Conservation (phyloP, 1,284 basidiomycete genomes). For the Pholiota adiposa region DNA sequence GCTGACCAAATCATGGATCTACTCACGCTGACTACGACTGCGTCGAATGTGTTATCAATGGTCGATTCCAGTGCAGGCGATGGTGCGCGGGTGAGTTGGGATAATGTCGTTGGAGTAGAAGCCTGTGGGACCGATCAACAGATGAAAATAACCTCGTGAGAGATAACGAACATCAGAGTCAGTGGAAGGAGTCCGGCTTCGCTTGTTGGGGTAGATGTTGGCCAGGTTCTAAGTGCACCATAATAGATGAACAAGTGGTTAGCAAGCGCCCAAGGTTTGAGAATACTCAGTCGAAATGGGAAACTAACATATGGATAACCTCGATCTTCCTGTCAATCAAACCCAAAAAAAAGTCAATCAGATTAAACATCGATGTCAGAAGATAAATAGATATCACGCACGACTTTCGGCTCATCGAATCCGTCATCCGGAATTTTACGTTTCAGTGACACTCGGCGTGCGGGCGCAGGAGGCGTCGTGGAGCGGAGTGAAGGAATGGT, state of each 20-base stretch:
- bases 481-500: background rate
- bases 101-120: background rate
- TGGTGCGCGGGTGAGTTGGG: background rate
- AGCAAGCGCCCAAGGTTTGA: background rate
- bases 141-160: background rate
- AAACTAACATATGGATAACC: constrained; percentile 42
- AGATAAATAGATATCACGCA: constrained; percentile 16
- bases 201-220: constrained; percentile 52
- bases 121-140: background rate
- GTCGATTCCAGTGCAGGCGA: constrained; percentile 6
- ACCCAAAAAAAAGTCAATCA: background rate
- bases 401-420: constrained; percentile 33
- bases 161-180: constrained; percentile 30
- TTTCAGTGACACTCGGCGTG: constrained; percentile 31
- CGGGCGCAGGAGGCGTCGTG: background rate
- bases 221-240: constrained; percentile 40
- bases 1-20: background rate
- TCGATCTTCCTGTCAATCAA: constrained; percentile 25
- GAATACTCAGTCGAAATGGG: background rate
- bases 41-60: constrained; percentile 8
- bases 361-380: constrained; percentile 10
- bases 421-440: constrained; percentile 38
- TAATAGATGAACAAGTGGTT: background rate
- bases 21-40: constrained; percentile 17
- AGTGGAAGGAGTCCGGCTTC: constrained; percentile 51